Conservation (phyloP, 495 filamentous ascomycete species). For the Hypoxylon subgilvum region DNA sequence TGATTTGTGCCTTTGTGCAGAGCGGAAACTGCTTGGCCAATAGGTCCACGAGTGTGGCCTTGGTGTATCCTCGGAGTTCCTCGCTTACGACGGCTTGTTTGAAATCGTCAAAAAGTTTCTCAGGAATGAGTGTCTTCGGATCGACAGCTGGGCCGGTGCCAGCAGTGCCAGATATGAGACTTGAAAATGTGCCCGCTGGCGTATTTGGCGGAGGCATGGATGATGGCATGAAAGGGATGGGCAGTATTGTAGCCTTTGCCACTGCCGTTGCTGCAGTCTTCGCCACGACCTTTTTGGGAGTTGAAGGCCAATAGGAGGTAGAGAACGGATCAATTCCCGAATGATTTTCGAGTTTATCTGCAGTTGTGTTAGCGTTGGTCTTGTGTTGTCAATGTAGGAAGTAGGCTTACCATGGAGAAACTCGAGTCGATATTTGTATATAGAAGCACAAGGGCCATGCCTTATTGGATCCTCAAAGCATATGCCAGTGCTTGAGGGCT, state of each 20-base stretch:
- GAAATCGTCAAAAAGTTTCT: constrained; percentile 73
- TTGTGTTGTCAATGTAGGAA: neutral
- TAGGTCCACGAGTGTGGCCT: constrained; percentile 75
- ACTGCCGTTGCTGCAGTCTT: constrained; percentile 1
- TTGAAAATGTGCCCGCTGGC: constrained; percentile 17
- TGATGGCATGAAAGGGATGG: constrained; percentile 27
- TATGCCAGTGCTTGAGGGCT: constrained; percentile 76
- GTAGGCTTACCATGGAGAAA: constrained; percentile 67
- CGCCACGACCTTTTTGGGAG: constrained; percentile 36
- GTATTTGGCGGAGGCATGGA: constrained; percentile 8
- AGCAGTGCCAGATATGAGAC: neutral
- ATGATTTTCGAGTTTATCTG: constrained; percentile 49
- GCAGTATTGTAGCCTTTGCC: neutral
- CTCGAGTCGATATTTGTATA: constrained; percentile 69
- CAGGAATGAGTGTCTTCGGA: constrained; percentile 60
- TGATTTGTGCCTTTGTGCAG: constrained; percentile 72
- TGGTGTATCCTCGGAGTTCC: constrained; percentile 63
- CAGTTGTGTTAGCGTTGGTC: constrained; percentile 15
- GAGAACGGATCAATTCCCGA: constrained; percentile 83
- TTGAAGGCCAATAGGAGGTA: constrained; percentile 77
- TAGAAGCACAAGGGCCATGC: constrained; percentile 48
- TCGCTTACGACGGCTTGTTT: constrained; percentile 69
- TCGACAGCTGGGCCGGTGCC: constrained; percentile 11
- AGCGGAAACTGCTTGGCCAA: constrained; percentile 77
- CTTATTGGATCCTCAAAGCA: constrained; percentile 73